Evolutionary conservation across 1,284 basidiomycete species (phyloP), one percentile per base, ranked within the genome.

Genomic region (Rhizoctonia solani): DNA sequence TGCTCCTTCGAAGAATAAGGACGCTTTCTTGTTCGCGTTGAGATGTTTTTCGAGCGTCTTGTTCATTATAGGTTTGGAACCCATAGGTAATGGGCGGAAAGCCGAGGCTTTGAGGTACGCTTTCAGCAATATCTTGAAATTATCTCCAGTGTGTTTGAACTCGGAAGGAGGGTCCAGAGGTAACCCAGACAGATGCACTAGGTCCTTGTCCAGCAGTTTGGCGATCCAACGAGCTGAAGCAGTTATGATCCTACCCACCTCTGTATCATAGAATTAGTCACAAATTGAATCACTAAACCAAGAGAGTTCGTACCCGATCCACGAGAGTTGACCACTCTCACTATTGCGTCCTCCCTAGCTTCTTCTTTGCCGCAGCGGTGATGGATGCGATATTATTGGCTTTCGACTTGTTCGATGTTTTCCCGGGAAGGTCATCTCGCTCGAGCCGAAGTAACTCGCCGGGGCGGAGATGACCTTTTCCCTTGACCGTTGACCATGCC

Each of bases 1-100:
- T 54, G 85, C 79, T 0, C 87, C 88, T 75, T 92, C 89, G 68
- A 83, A 82, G 72, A 89, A 85, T 74, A 85, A 81, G 13, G 65
- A 52, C 74, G 72, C 68, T 71, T 79, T 1, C 34, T 68, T 55
- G 3, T 30, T 9, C 4, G 58, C 47, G n/a, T 42, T 44, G 29
- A 61, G 58, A 39, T 61, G 23, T 39, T 61, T 61, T 4, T 63
- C 59, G 21, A 42, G 11, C 2, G 37, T 13, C 34, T 59, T 59
- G 29, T 46, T 47, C 6, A 19, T 21, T 6, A 19, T 6, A 9
- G 44, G 9, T 46, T 46, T 46, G 44, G 6, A 11, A 14, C 32
- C 13, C 1, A 37, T 16, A 9, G 47, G 34, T 19, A 63, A 21
- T 29, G 59, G 59, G 1, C 37, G 59, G 37, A 63, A 63, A 8